Conservation (phyloP, 2,329 filamentous ascomycete genomes). For the Cladophialophora exuberans region DNA sequence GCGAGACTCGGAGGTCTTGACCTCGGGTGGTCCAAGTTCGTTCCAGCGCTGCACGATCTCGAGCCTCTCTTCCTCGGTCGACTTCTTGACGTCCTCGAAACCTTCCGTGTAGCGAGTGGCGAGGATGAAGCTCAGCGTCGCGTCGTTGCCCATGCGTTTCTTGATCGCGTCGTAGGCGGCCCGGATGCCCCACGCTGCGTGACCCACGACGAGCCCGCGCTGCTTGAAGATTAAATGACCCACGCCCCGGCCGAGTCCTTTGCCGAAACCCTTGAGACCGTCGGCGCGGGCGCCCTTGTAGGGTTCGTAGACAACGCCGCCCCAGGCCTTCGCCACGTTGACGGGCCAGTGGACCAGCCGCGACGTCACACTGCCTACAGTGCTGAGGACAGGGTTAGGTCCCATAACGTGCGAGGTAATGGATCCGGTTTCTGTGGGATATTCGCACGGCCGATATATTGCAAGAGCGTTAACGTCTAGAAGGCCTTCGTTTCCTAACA, state of each 20-base stretch:
- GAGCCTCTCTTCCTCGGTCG: conserved; percentile 32
- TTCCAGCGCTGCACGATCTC: conserved; percentile 35
- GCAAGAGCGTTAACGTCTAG: conserved; percentile 72
- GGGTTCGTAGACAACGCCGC: conserved; percentile 49
- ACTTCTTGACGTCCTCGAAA: conserved; percentile 32
- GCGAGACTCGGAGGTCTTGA: conserved; percentile 6
- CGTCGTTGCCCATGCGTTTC: conserved; percentile 30
- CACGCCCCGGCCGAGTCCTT: conserved; percentile 48
- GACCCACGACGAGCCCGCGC: conserved; percentile 14
- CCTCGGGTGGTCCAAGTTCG: conserved; percentile 28
- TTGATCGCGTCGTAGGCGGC: conserved; percentile 33
- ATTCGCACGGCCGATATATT: conserved; percentile 65
- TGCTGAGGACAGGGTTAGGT: conserved; percentile 74
- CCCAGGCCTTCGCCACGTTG: conserved; percentile 50
- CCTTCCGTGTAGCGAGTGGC: conserved; percentile 35
- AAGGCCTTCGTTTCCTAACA: conserved; percentile 65
- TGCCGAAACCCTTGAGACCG: conserved; percentile 45
- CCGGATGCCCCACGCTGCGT: conserved; percentile 31
- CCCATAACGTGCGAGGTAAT: conserved; percentile 18
- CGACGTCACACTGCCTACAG: conserved; percentile 73
- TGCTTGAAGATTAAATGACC: conserved; percentile 74
- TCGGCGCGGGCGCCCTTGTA: conserved; percentile 45
- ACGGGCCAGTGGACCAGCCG: conserved; percentile 72
- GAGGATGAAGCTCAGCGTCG: conserved; percentile 36
- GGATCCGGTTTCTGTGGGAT: conserved; percentile 64